These are phyloP conservation scores for Blastobotrys peoriensis DNA, from an alignment of 805 yeast species.

Conservation along the genomic window DNA sequence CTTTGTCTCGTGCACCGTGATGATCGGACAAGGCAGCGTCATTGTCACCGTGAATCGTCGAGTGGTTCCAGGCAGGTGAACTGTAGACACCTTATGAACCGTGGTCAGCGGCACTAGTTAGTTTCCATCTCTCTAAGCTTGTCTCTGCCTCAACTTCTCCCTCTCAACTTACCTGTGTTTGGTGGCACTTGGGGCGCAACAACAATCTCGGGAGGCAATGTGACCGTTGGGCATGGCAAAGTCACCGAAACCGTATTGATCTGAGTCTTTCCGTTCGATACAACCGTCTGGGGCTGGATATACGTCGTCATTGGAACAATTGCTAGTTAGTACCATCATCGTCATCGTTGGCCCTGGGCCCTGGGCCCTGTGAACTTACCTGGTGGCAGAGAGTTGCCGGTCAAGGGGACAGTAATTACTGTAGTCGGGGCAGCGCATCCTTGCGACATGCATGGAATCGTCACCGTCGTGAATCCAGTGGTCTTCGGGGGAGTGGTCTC, in stretches of 20 bases:
- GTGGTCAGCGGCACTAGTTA: constrained; percentile 3
- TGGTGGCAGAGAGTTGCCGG: background rate
- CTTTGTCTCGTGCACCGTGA: constrained; percentile 2
- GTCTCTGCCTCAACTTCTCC: background rate
- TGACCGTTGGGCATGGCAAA: constrained; percentile 17
- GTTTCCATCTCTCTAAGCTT: background rate
- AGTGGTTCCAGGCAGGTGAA: background rate
- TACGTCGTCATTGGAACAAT: constrained; percentile 6
- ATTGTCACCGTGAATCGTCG: background rate
- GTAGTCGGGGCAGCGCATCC: constrained; percentile 9
- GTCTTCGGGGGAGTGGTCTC: constrained; percentile 3
- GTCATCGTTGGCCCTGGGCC: constrained; percentile 2
- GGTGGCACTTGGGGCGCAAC: constrained; percentile 8
- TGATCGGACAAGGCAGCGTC: constrained; percentile 6
- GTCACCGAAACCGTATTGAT: constrained; percentile 11
- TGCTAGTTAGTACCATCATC: constrained; percentile 1
- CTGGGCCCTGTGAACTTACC: background rate
- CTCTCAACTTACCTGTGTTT: constrained; percentile 6
- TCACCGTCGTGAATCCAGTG: constrained; percentile 15
- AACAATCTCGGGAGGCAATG: constrained; percentile 4
- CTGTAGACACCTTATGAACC: constrained; percentile 1
- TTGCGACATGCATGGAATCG: constrained; percentile 16
- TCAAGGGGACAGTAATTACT: constrained; percentile 10
- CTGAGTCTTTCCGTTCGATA: constrained; percentile 8
- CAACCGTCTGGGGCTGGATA: constrained; percentile 10